These are phyloP conservation scores for Hortiboletus rubellus DNA, from an alignment of 1,284 basidiomycete species.

Conservation along the genomic window DNA sequence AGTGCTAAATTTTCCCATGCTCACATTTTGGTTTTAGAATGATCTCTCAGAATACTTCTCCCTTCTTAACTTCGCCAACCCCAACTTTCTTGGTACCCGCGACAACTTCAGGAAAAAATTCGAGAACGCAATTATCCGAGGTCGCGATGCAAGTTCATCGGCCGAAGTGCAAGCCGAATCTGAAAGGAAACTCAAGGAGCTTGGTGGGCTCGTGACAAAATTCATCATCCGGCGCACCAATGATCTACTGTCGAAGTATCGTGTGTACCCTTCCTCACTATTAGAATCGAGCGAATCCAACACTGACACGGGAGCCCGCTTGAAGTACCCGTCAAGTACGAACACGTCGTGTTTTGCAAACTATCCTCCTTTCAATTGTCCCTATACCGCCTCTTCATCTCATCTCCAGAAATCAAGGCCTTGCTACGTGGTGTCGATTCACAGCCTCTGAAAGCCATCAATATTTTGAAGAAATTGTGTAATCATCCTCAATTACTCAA, in stretches of 20 bases:
- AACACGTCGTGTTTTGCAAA: conserved; percentile 97
- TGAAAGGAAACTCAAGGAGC: conserved; percentile 91
- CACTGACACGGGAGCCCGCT: conserved; percentile 11
- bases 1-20: not conserved
- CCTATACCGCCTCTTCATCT: conserved; percentile 92
- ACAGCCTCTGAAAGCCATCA: conserved; percentile 97
- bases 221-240: conserved; percentile 99
- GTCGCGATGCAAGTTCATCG: conserved; percentile 89
- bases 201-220: conserved; percentile 88
- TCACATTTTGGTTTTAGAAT: conserved; percentile 54
- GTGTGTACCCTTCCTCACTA: conserved; percentile 50
- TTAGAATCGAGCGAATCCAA: not conserved
- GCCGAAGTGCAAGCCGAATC: conserved; percentile 81
- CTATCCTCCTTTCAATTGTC: conserved; percentile 87
- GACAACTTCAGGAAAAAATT: conserved; percentile 96
- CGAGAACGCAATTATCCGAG: conserved; percentile 91
- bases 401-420: conserved; percentile 92
- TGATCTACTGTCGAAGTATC: conserved; percentile 94
- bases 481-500: conserved; percentile 96
- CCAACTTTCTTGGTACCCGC: conserved; percentile 90
- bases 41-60: conserved; percentile 98
- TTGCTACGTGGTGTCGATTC: conserved; percentile 89
- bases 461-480: conserved; percentile 95
- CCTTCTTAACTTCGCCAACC: conserved; percentile 95
- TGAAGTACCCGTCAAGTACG: conserved; percentile 97